These are phyloP conservation scores for Botrytis tulipae DNA, from an alignment of 2,329 filamentous ascomycete genomes.

Conservation along the genomic window DNA sequence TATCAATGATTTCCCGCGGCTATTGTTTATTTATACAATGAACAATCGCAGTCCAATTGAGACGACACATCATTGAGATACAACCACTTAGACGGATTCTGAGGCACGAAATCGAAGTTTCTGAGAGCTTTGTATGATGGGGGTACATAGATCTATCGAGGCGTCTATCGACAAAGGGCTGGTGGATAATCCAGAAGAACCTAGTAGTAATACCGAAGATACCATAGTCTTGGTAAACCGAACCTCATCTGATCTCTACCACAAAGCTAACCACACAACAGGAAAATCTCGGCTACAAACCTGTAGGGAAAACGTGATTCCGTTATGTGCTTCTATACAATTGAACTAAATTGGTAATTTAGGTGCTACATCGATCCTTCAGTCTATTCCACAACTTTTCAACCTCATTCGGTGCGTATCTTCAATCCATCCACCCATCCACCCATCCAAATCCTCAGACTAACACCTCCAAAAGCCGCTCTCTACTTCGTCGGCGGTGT, in stretches of 20 bases:
- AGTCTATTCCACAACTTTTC: conserved; percentile 58
- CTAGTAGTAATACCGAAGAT: neutral
- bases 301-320: conserved; percentile 42
- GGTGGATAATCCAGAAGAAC: neutral
- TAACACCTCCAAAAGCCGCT: conserved; percentile 41
- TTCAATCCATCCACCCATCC: neutral
- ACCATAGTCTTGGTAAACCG: neutral
- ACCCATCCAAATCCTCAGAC: neutral
- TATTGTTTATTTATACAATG: neutral
- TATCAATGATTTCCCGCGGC: neutral
- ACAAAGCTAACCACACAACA: conserved; percentile 24
- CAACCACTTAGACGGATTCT: neutral
- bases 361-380: conserved; percentile 51
- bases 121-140: neutral
- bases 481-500: conserved; percentile 61
- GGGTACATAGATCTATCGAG: neutral
- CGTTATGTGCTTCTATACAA: neutral
- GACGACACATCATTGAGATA: neutral
- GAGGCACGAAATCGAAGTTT: neutral
- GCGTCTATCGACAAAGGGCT: neutral
- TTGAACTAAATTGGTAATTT: conserved; percentile 20
- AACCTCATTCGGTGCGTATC: conserved; percentile 48
- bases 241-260: neutral
- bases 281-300: conserved; percentile 53
- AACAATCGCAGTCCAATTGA: neutral